Evolutionary conservation across 306 rosid genomes (phyloP), one percentile per base, ranked within the genome.

Genomic region (Begonia peltatifolia): DNA sequence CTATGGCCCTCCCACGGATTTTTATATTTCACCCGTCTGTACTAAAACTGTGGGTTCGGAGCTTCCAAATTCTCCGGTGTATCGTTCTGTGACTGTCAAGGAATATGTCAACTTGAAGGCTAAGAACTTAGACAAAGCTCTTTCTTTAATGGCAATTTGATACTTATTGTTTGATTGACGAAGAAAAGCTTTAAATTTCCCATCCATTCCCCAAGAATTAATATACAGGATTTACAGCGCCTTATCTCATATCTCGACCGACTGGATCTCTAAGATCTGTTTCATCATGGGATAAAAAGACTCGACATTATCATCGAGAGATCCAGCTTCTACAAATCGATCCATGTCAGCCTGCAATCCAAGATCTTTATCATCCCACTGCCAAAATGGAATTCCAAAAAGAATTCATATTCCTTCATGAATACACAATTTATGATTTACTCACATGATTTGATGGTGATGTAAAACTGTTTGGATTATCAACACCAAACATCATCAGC

Each of bases 211-310:
- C 9, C 18, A 17, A 17, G 18, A 17, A 17, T 17, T 17, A 17
- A 17, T 17, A 17, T 17, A 0, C 35, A 25, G 35, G 38, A 30
- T 30, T 67, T 61, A 66, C 58, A 23, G 70, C 82, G 86, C 99
- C 99, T 90, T 86, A 83, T 92, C 88, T 81, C 62, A 80, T 83
- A 74, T 86, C 99, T 87, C 92, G 94, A 59, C 87, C 87, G 56
- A 80, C 97, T 25, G 80, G 66, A 70, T 90, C 99, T 79, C 96
- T 77, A 56, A 93, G 94, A 60, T 86, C 99, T 14, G 82, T 52
- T 70, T 92, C 99, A 68, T 86, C 99, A 73, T 77, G 99, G 62
- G 48, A 44, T 3, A 44, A 44, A 44, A 10, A 44, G 48, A 44
- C 48, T 44, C 14, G 14, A 44, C 48, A 10, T 44, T 10, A 44